Evolutionary conservation across 2,329 filamentous ascomycete species (phyloP), one percentile per base, ranked within the genome.

Genomic region (Scytalidium sp.): DNA sequence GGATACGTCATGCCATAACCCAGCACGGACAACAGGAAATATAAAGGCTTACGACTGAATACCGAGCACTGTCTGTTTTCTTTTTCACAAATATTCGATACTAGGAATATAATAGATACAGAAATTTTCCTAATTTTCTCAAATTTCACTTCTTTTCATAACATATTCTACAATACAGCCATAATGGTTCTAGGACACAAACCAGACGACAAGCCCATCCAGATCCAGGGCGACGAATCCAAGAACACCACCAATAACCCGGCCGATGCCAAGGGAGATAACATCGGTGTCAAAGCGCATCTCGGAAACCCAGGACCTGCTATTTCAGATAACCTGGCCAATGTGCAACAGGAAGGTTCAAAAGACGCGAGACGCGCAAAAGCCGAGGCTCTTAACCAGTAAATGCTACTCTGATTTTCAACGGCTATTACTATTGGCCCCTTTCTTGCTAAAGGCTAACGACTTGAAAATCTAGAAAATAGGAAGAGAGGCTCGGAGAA

Each of bases 331-430:
- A 72, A 76, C 52, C 75, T 83, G 70, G 75, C 75, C 15, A 36
- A 29, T 13, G 68, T 68, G 27, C 64, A 77, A 45, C 65, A 78
- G 64, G 80, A 85, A 70, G 83, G 81, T 15, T 81, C 78, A 51
- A 87, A 85, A 69, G 85, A 87, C 65, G 86, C 90, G 61, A 79
- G 85, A 47, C 72, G 77, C 61, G 82, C 78, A 11, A 84, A 81
- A 66, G 83, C 82, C 53, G 72, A 83, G 64, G 81, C 80, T 61
- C 60, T 90, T 67, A 89, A 89, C 74, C 82, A 86, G 60, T 71
- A 64, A 58, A 36, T 36, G n/a, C 32, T 36, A 10, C 5, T 15
- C 32, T 36, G 13, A 36, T 8, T 36, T 4, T 15, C 13, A 29
- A 29, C 13, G 13, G 32, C 17, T n/a, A 15, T 36, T 10, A 36